These are phyloP conservation scores for Tillandsia fasciculata DNA, from an alignment of 176 grass and related monocot genomes.

Conservation along the genomic window DNA sequence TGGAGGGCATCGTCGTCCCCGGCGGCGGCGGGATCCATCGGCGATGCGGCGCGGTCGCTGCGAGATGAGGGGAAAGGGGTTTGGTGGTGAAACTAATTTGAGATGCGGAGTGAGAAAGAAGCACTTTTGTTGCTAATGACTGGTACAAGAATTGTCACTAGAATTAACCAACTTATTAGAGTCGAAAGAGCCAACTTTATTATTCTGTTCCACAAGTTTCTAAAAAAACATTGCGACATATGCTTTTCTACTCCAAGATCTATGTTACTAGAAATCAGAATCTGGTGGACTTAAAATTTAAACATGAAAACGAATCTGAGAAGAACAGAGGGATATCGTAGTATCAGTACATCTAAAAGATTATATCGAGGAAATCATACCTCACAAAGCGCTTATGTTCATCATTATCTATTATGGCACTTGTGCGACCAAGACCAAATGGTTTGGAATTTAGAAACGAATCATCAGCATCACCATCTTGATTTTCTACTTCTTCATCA, in stretches of 20 bases:
- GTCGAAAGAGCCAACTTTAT: too few relatives aligned
- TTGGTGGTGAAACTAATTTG: too few relatives aligned
- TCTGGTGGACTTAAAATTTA: background rate
- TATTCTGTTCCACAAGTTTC: background rate
- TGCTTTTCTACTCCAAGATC: background rate
- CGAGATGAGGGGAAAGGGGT: too few relatives aligned
- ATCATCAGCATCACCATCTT: conserved; percentile 25
- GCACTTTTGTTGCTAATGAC: too few relatives aligned
- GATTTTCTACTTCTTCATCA: conserved; percentile 36
- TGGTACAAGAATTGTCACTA: too few relatives aligned
- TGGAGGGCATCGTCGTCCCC: background rate
- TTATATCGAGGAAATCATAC: conserved; percentile 37
- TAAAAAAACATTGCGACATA: background rate
- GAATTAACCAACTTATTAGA: too few relatives aligned
- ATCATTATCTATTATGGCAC: conserved; percentile 46
- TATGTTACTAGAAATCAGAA: too few relatives aligned
- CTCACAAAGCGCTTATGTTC: conserved; percentile 92
- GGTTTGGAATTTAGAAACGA: conserved; percentile 30
- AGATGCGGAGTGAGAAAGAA: too few relatives aligned
- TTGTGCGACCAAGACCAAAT: conserved; percentile 54
- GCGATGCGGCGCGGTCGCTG: too few relatives aligned
- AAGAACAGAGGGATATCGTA: background rate
- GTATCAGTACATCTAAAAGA: background rate
- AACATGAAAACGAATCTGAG: background rate
- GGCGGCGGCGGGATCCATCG: background rate